phyloP scores from a whole-genome alignment of 2,329 filamentous ascomycete species.

The Phialemonium atrogriseum region DNA sequence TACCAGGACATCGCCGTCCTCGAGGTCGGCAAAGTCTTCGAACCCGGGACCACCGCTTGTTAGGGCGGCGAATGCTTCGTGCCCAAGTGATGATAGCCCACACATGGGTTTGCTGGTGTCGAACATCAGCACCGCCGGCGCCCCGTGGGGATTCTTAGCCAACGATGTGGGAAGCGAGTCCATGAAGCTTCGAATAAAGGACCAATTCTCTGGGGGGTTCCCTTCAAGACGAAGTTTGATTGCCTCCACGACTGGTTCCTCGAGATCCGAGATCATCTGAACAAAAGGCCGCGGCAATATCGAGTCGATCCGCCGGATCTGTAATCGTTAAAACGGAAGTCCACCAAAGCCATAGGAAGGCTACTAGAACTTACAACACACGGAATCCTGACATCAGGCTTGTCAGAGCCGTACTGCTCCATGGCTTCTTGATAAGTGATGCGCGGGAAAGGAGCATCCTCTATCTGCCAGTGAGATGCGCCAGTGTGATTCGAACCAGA shows the following conservation, averaged over 20 bases:
- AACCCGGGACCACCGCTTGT: constrained; percentile 12
- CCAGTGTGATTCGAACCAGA: too few relatives aligned
- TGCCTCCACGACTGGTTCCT: constrained; percentile 64
- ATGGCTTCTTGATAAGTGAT: constrained; percentile 74
- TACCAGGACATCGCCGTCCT: constrained; percentile 71
- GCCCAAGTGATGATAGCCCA: constrained; percentile 71
- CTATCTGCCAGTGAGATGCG: too few relatives aligned
- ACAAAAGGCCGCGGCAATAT: constrained; percentile 57
- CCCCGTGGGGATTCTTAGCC: constrained; percentile 63
- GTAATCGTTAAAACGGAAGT: constrained; percentile 3
- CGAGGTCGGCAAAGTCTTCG: constrained; percentile 24
- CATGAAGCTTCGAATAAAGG: constrained; percentile 64
- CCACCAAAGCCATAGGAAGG: too few relatives aligned
- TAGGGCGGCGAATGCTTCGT: constrained; percentile 54
- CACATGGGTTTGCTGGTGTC: constrained; percentile 66
- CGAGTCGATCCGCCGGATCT: constrained; percentile 60
- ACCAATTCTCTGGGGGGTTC: constrained; percentile 41
- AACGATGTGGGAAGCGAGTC: constrained; percentile 53
- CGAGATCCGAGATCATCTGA: constrained; percentile 63
- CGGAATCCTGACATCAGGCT: constrained; percentile 77
- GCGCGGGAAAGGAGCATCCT: constrained; percentile 37
- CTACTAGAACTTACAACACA: constrained; percentile 41
- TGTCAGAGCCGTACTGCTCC: constrained; percentile 75
- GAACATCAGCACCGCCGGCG: constrained; percentile 69
- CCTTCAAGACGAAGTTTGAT: constrained; percentile 57